A percentile compares a stretch with the other conserved stretches of the same genome.
Evolutionary conservation across 2,329 filamentous ascomycete species (phyloP).

Genomic region (Stromatinia cepivora): DNA sequence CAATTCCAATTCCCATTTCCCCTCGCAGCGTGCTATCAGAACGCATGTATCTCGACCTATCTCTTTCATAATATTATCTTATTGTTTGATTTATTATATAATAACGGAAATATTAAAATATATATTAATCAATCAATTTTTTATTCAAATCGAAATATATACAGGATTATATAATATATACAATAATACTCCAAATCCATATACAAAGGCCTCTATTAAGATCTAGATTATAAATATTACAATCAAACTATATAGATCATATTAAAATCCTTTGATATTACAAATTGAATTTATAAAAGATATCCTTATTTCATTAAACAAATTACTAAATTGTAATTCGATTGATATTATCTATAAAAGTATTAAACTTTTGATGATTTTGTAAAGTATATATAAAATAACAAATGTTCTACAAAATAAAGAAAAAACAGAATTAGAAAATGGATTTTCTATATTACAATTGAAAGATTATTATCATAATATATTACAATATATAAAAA

Average conservation of each 20-base stretch:
- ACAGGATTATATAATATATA: constrained; percentile 2
- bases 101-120: background rate
- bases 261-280: background rate
- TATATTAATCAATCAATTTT: background rate
- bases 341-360: background rate
- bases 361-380: constrained; percentile 3
- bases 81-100: background rate
- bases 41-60: too few relatives aligned
- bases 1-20: too few relatives aligned
- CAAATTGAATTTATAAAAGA: background rate
- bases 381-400: constrained; percentile 10
- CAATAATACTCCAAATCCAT: background rate
- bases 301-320: background rate
- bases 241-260: background rate
- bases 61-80: too few relatives aligned
- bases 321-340: background rate
- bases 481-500: constrained; percentile 6
- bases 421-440: background rate
- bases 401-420: constrained; percentile 4
- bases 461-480: background rate
- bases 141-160: background rate
- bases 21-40: too few relatives aligned
- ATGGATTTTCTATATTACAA: background rate
- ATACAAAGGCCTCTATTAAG: background rate
- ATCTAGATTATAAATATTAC: background rate